Evolutionary conservation across 2,329 filamentous ascomycete species (phyloP), one percentile per base, ranked within the genome.

Genomic region (Clonostachys byssicola): DNA sequence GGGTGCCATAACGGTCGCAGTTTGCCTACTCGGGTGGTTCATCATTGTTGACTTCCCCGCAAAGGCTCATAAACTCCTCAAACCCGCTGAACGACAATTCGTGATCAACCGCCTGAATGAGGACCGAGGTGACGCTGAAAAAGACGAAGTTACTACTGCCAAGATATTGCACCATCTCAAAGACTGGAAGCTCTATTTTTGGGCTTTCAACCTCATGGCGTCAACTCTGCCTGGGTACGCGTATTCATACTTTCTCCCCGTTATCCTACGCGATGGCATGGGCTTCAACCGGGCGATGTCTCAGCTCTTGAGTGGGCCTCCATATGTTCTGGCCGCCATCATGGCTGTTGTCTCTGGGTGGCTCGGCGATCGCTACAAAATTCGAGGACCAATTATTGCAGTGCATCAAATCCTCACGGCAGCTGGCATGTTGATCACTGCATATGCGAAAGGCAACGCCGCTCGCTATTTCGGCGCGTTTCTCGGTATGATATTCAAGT

Each of bases 21-120:
- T 51, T 12, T 48, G 44, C 16, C 14, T 47, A 12, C 16, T 44
- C 30, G 48, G 52, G 39, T 56, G 50, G 48, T 52, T 56, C 42
- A 41, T 55, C 36, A 53, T 60, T 13, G 47, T 60, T 42, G 55
- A 58, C 44, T 60, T 54, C 41, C 58, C 52, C 23, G 52, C 51
- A 34, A 40, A 43, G 36, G 40, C 47, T 30, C 40, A 52, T 17
- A 47, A 34, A 5, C 53, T 55, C 45, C 41, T 52, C 39, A 39
- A 41, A 20, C 4, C 45, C 17, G 40, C 46, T 38, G 49, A 51
- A 40, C 30, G 44, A 20, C 35, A 47, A 18, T 45, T 41, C 12
- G 42, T 57, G 14, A 47, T 57, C 39, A 47, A 44, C 12, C 49
- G 46, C 1, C 48, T 57, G 23, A 48, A 51, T 35, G 41, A 34